Conservation (phyloP, 2,329 filamentous ascomycete genomes). For the Calonectria pseudoreteaudii region DNA sequence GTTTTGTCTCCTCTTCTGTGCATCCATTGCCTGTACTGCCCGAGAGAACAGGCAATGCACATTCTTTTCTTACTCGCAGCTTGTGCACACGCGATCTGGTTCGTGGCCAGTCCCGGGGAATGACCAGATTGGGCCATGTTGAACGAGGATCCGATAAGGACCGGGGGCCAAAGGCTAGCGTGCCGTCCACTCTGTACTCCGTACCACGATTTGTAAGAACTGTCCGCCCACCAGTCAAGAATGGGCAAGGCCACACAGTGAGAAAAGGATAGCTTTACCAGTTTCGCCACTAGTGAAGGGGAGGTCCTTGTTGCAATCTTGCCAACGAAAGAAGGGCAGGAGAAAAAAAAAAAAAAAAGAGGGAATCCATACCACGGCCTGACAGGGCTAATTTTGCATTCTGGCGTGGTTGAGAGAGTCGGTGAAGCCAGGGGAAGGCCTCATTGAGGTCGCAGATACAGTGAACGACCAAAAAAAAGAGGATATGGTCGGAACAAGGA, state of each 20-base stretch:
- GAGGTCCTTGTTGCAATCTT: constrained; percentile 9
- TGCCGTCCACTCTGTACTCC: constrained; percentile 22
- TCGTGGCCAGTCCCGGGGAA: constrained; percentile 23
- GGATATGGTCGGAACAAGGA: constrained; percentile 4
- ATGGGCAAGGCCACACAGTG: constrained; percentile 5
- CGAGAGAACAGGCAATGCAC: not conserved
- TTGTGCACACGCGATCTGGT: constrained; percentile 30
- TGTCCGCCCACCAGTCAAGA: not conserved
- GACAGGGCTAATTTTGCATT: not conserved
- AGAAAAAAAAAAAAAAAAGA: constrained; percentile 3
- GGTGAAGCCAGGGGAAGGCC: constrained; percentile 19
- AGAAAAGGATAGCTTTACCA: constrained; percentile 7
- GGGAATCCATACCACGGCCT: constrained; percentile 8
- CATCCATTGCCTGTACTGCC: not conserved
- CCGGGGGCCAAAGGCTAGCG: constrained; percentile 33
- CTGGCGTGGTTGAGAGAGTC: constrained; percentile 20
- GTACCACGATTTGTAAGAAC: constrained; percentile 25
- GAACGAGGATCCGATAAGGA: constrained; percentile 32
- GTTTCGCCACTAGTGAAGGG: constrained; percentile 23
- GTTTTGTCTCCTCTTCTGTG: not conserved
- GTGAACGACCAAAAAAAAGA: not conserved
- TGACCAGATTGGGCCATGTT: constrained; percentile 27
- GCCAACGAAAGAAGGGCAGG: not conserved
- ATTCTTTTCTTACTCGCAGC: not conserved
- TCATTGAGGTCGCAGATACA: constrained; percentile 1